Base-by-base conservation (phyloP, 331 rosid genomes). In the Pyrus hybrid region DNA sequence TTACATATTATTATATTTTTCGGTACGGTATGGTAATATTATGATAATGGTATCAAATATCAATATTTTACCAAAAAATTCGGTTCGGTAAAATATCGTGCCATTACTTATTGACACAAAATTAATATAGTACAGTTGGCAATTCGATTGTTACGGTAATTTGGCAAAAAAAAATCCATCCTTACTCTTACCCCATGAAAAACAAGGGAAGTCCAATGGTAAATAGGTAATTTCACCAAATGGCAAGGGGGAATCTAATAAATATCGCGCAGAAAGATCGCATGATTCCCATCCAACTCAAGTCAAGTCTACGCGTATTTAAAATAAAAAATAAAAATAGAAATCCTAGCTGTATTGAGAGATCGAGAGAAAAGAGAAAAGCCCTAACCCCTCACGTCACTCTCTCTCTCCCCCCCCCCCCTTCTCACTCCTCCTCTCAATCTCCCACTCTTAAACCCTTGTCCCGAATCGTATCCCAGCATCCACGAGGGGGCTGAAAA, bases 401-500 rank as follows among this genome's bases (percentile, higher is more conserved):
- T 35, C 43, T 0, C 43, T 6, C 26, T 32, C 33, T n/a, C 25
- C 16, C 6, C 17, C 29, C 7, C 10, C 35, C 9, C 33, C 69
- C 68, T 51, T 45, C 70, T 5, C 25, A 7, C 43, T 26, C 47
- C 18, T 3, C 25, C 23, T 3, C 62, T 53, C 28, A 5, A 21
- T 58, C 73, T 8, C 43, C 43, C 43, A 35, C 11, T 35, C 3
- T 35, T 14, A 0, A 23, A 12, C 33, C 62, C 22, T 63, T 17
- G 23, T 66, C 49, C 33, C 43, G 9, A 11, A 29, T 30, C 68
- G 1, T 30, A 29, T 29, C 18, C 71, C 60, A 28, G 25, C 45
- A 26, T 56, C 72, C 64, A 9, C 78, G 82, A 75, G 76, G 75
- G 75, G 89, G 91, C 86, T 84, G 70, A 37, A 37, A 4, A 53